Conservation (phyloP, 2,329 filamentous ascomycete genomes). For the Cryphonectria nitschkei region DNA sequence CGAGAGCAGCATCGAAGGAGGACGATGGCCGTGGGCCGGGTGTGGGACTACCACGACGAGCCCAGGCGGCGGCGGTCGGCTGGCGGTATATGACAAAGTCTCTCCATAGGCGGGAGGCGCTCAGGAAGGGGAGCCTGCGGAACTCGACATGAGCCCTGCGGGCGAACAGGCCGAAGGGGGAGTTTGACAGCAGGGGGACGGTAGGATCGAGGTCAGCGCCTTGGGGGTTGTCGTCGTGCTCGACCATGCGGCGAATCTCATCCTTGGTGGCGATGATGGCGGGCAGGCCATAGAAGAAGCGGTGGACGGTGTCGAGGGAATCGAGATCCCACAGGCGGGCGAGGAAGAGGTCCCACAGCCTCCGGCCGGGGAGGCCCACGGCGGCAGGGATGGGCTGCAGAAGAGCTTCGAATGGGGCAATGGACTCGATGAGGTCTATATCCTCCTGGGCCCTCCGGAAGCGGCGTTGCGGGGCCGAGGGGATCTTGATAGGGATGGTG, state of each 20-base stretch:
- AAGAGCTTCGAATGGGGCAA: slow-evolving; percentile 64
- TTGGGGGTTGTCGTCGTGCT: slow-evolving; percentile 52
- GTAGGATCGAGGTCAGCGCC: slow-evolving; percentile 49
- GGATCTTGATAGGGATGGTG: slow-evolving; percentile 39
- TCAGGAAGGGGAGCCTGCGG: slow-evolving; percentile 76
- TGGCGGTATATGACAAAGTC: slow-evolving; percentile 80
- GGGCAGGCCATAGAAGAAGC: slow-evolving; percentile 68
- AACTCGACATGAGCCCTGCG: slow-evolving; percentile 80
- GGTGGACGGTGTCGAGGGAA: slow-evolving; percentile 78
- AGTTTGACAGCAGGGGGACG: slow-evolving; percentile 70
- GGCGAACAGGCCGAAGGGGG: slow-evolving; percentile 81
- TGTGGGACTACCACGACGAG: slow-evolving; percentile 54
- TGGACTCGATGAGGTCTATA: slow-evolving; percentile 56
- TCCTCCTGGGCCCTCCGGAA: slow-evolving; percentile 56
- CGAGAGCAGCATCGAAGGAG: slow-evolving; percentile 61
- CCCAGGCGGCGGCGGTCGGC: slow-evolving; percentile 69
- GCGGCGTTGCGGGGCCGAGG: slow-evolving; percentile 34
- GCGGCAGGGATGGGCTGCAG: slow-evolving; percentile 56
- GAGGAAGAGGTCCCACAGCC: slow-evolving; percentile 87
- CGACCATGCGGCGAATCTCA: slow-evolving; percentile 59
- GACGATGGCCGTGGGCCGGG: slow-evolving; percentile 56
- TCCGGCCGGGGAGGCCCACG: slow-evolving; percentile 69
- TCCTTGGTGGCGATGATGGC: slow-evolving; percentile 64
- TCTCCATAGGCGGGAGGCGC: slow-evolving; percentile 79
- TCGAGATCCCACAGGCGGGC: slow-evolving; percentile 82